Percentiles rank a stretch among this genome's conserved stretches.
These are phyloP conservation scores for Tricholoma flavovirens DNA, from an alignment of 768 basidiomycete genomes.

Conservation along the genomic window DNA sequence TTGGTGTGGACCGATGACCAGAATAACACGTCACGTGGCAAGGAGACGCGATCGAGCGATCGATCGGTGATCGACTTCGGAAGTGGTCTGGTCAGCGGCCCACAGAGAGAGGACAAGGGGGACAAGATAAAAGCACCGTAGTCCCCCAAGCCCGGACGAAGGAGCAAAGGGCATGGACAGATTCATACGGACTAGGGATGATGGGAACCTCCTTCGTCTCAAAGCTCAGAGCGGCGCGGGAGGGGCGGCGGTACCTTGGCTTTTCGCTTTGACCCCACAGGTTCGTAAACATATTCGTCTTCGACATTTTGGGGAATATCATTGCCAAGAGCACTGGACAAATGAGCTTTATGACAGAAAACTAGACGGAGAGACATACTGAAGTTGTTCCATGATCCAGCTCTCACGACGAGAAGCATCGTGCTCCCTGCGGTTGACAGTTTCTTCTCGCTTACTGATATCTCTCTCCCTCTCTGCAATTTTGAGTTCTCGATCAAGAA, in stretches of 20 bases:
- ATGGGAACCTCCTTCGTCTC: constrained; percentile 83
- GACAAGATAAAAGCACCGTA: constrained; percentile 67
- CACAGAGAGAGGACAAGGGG: constrained; percentile 55
- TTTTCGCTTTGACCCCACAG: constrained; percentile 63
- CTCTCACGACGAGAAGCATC: constrained; percentile 81
- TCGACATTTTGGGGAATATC: constrained; percentile 62
- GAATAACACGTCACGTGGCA: constrained; percentile 35
- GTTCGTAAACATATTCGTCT: constrained; percentile 80
- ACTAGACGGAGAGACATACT: constrained; percentile 42
- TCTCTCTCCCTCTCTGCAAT: constrained; percentile 83
- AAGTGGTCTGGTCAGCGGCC: constrained; percentile 33
- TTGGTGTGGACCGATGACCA: constrained; percentile 31
- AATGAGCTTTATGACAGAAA: neutral
- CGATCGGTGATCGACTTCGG: constrained; percentile 26
- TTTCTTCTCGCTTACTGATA: constrained; percentile 81
- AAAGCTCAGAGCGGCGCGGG: constrained; percentile 88
- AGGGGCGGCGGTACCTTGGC: constrained; percentile 85
- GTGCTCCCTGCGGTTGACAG: constrained; percentile 78
- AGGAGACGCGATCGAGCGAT: constrained; percentile 26
- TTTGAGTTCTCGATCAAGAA: constrained; percentile 80
- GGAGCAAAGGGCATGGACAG: constrained; percentile 55
- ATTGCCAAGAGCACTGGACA: constrained; percentile 57
- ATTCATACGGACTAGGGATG: constrained; percentile 66
- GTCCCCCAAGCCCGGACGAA: constrained; percentile 92
- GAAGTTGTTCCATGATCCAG: constrained; percentile 92